Evolutionary conservation across 1,139 yeast genomes (phyloP), one percentile per base, ranked within the genome.

Genomic region (Yamadazyma oceani): DNA sequence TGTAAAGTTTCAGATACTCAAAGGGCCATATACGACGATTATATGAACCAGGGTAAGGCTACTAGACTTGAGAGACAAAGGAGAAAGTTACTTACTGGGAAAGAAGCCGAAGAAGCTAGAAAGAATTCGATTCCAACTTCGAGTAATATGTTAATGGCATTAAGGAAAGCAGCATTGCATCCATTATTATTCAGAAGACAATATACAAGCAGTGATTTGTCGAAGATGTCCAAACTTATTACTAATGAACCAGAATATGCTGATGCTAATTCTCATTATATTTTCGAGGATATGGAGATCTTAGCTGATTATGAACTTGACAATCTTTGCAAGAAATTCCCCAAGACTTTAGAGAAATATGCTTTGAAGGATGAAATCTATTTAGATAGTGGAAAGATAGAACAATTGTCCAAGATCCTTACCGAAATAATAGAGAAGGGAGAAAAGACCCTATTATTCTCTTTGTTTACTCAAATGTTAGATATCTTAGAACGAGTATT

Each of bases 271-370:
- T 66, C 72, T 45, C 67, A 75, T 30, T 90, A 73, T 54, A 89
- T 92, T 40, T 78, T 59, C 52, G 98, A 92, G 62, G 99, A 92
- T 59, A 90, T 92, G 97, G 80, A 81, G 56, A 89, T 85, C n/a
- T 88, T 94, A 97, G 76, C 87, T 10, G 99, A 92, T 64, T 85
- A 78, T 57, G 98, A 94, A 60, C 72, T 92, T 40, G 81, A 89
- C 54, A 68, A 70, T 22, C 66, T 92, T 40, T 89, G 97, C 57
- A 69, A 69, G 34, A 78, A 77, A 47, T 92, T 85, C 60, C 86
- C 92, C 2, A 68, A 67, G 17, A 78, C 92, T 1, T 63, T 88
- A 33, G 68, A 77, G 6, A 60, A 68, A 34, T 84, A 64, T 60
- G 64, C 66, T 35, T 62, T 92, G 37, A 70, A 75, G 13, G 77